These are phyloP conservation scores for Solanum chiquidenum DNA, from an alignment of 257 asterid genomes.

Conservation along the genomic window DNA sequence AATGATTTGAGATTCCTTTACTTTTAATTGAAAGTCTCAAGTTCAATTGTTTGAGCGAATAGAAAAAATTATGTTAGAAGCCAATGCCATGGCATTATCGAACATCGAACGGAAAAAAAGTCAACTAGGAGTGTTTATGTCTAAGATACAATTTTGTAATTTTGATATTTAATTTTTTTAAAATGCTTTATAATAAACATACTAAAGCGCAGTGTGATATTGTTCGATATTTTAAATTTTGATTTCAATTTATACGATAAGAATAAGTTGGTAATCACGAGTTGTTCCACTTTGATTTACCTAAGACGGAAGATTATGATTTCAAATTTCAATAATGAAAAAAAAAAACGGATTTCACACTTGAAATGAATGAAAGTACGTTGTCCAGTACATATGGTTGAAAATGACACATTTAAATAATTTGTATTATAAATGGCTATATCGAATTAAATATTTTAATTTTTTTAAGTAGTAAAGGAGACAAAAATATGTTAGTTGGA, in stretches of 20 bases:
- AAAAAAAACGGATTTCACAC: background rate
- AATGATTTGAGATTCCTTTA: too few species aligned
- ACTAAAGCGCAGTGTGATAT: background rate
- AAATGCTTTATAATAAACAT: background rate
- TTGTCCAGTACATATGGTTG: background rate
- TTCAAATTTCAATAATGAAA: background rate
- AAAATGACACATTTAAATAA: background rate
- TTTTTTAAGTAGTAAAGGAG: background rate
- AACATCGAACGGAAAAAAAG: background rate
- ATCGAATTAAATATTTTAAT: background rate
- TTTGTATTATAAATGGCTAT: background rate
- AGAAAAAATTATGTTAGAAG: too few species aligned
- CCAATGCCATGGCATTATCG: background rate
- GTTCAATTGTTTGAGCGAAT: accelerated
- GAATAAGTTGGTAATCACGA: background rate
- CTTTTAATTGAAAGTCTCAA: too few species aligned
- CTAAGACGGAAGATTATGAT: background rate
- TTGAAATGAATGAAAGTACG: background rate
- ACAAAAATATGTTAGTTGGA: background rate
- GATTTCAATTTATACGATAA: background rate
- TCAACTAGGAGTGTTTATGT: background rate
- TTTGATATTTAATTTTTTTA: background rate
- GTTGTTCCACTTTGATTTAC: background rate
- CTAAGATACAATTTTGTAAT: background rate
- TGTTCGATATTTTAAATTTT: background rate